phyloP scores from a whole-genome alignment of 257 asterid species.

The Solanum acaule region DNA sequence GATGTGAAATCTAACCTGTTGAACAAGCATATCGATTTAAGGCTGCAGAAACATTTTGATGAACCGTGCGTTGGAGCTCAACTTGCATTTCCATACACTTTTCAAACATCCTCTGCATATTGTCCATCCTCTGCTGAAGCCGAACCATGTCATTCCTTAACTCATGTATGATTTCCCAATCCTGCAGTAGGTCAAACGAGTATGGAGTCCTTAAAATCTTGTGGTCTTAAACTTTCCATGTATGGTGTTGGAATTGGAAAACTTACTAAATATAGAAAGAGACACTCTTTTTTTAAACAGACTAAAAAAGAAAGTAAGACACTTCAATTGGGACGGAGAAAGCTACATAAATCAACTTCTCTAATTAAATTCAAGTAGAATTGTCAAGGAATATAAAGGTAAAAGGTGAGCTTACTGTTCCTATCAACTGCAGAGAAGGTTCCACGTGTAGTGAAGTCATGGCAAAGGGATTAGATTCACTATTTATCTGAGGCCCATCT shows the following conservation, averaged over 20 bases:
- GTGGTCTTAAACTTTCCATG: not conserved
- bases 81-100: constrained; percentile 83
- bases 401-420: not conserved
- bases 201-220: not conserved
- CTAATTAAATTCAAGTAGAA: not conserved
- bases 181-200: constrained; percentile 21
- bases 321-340: not conserved
- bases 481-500: constrained; percentile 12
- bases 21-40: constrained; percentile 41
- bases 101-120: constrained; percentile 73
- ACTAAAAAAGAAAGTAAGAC: not conserved
- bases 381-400: not conserved
- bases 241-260: not conserved
- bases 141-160: constrained; percentile 59
- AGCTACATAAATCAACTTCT: not conserved
- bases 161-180: constrained; percentile 60
- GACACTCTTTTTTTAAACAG: not conserved
- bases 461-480: constrained; percentile 23
- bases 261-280: not conserved
- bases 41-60: constrained; percentile 80
- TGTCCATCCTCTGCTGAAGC: constrained; percentile 67
- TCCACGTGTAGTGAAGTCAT: constrained; percentile 20
- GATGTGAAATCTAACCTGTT: constrained; percentile 27
- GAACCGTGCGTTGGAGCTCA: constrained; percentile 60
- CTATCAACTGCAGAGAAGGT: constrained; percentile 19